Base-by-base conservation (phyloP, 345 rosid species). In the Brassica rapa region DNA sequence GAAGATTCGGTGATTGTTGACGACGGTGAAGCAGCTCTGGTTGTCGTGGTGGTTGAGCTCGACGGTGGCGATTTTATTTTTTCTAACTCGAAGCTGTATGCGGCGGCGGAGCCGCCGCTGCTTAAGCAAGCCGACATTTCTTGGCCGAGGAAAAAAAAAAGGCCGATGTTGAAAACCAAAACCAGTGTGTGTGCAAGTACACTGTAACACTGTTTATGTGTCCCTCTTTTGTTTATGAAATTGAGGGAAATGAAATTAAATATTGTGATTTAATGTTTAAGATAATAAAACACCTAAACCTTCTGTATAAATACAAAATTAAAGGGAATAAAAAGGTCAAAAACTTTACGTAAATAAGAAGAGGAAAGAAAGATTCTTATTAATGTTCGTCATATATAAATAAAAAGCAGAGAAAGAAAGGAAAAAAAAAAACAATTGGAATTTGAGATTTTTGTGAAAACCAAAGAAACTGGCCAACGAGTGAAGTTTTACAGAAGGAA, bases 71-170 rank as follows among this genome's bases (percentile, higher is more conserved):
- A 82, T 70, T 92, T 94, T 53, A 90, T 83, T 12, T 89, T 76
- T n/a, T 91, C 97, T 14, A 92, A 85, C 57, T 94, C 97, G 46
- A 94, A 82, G 5, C 85, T 89, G 56, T 88, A 92, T 2, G 80
- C 80, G 4, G 80, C 83, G 30, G 91, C 77, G 69, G 87, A 87
- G 4, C 92, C 93, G 1, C 94, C 93, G 6, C 92, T 88, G 67
- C 90, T 92, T 75, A 92, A 35, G 71, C 87, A 92, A 6, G 98
- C 88, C 77, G 96, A 84, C 98, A 94, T 91, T 80, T 80, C 59
- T 53, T 53, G 59, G 59, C 59, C 59, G 57, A 51, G 8, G 33
- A 25, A 46, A 46, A 46, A 46, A 46, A 3, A 12, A 12, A 11
- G 15, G 53, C 15, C 19, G 56, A 51, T 51, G 56, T 51, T 51